phyloP scores from a whole-genome alignment of 805 yeast species.

The Kurtzmaniella cleridarum region DNA sequence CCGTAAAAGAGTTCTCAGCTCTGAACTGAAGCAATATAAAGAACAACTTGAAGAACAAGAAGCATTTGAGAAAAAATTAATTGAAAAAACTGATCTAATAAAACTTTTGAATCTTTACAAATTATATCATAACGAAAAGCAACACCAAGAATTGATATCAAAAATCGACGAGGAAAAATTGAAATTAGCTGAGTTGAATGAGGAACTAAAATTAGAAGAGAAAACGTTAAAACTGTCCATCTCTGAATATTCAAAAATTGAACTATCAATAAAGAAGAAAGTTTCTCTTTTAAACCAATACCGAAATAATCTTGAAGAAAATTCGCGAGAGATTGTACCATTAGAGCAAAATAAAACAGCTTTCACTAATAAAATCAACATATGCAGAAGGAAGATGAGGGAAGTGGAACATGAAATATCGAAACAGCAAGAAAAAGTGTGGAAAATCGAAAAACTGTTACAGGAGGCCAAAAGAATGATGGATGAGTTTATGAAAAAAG shows the following conservation, averaged over 20 bases:
- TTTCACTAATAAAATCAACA: conserved; percentile 39
- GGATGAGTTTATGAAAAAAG: conserved; percentile 20
- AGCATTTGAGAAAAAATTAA: conserved; percentile 51
- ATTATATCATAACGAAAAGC: conserved; percentile 53
- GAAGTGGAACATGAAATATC: conserved; percentile 48
- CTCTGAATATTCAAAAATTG: conserved; percentile 42
- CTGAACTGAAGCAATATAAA: conserved; percentile 72
- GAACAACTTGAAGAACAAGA: conserved; percentile 73
- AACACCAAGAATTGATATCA: conserved; percentile 27
- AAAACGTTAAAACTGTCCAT: conserved; percentile 19
- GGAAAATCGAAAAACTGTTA: conserved; percentile 43
- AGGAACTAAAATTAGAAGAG: conserved; percentile 21
- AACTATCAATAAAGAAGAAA: conserved; percentile 37
- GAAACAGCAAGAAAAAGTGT: conserved; percentile 43
- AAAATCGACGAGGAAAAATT: conserved; percentile 32
- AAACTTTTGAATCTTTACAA: conserved; percentile 54
- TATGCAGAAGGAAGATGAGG: conserved; percentile 42
- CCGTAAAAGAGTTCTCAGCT: conserved; percentile 61
- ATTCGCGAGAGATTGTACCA: conserved; percentile 53
- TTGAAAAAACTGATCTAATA: conserved; percentile 43
- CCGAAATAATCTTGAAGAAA: conserved; percentile 36
- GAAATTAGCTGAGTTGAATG: conserved; percentile 29
- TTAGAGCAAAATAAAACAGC: conserved; percentile 52
- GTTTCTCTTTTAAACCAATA: conserved; percentile 32
- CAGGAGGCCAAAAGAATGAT: conserved; percentile 31